These are phyloP conservation scores for Hypoxylon sp. DNA, from an alignment of 2,329 filamentous ascomycete species.

Conservation along the genomic window DNA sequence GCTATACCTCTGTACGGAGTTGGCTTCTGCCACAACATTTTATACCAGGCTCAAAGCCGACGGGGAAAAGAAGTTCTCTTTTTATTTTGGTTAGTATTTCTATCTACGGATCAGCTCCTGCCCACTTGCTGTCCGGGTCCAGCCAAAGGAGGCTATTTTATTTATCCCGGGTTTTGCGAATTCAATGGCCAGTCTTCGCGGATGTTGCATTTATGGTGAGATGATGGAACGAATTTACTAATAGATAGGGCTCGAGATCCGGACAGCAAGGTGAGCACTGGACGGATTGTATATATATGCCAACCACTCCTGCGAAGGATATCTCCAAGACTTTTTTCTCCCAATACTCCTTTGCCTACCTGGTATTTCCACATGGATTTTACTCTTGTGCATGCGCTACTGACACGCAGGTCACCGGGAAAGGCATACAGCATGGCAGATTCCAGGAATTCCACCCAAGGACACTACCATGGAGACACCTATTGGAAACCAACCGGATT, in stretches of 20 bases:
- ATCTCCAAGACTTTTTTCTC: slow-evolving; percentile 44
- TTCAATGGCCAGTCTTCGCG: slow-evolving; percentile 47
- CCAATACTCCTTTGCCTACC: slow-evolving; percentile 38
- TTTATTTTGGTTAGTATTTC: slow-evolving; percentile 46
- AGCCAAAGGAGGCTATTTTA: slow-evolving; percentile 50
- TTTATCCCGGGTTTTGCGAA: slow-evolving; percentile 48
- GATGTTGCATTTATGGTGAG: slow-evolving; percentile 50
- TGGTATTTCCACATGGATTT: slow-evolving; percentile 43
- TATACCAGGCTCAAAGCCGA: slow-evolving; percentile 50
- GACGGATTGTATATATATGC: slow-evolving; percentile 65
- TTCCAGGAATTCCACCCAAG: slow-evolving; percentile 23
- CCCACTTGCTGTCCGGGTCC: slow-evolving; percentile 58
- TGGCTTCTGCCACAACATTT: slow-evolving; percentile 46
- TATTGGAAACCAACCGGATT: slow-evolving; percentile 25
- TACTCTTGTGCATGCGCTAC: slow-evolving; percentile 36
- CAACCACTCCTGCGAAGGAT: slow-evolving; percentile 58
- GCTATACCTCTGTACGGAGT: slow-evolving; percentile 48
- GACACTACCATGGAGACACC: slow-evolving; percentile 27
- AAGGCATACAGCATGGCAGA: slow-evolving; percentile 17
- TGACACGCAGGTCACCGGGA: slow-evolving; percentile 28
- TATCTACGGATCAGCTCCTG: slow-evolving; percentile 50
- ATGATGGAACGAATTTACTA: slow-evolving; percentile 51
- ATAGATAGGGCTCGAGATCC: slow-evolving; percentile 57
- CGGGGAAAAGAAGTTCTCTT: slow-evolving; percentile 50
- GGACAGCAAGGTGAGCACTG: slow-evolving; percentile 67